Conservation (phyloP, 2,329 filamentous ascomycete species). For the Penicillium aurantiogriseum region DNA sequence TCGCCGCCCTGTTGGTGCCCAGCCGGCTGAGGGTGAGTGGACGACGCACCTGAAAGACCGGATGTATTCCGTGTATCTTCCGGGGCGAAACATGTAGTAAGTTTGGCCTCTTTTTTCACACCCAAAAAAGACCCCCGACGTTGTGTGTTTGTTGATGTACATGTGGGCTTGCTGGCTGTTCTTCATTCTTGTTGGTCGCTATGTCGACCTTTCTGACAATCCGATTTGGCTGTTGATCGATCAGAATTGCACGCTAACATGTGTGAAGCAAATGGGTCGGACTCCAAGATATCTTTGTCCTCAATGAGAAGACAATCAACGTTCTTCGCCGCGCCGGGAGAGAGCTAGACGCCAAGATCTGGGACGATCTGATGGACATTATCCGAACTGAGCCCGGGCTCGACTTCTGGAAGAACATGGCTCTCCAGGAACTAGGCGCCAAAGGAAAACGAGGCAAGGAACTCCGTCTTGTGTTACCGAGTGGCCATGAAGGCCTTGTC, state of each 20-base stretch:
- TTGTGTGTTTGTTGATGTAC: background rate
- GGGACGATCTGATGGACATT: conserved; percentile 5
- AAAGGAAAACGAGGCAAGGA: conserved; percentile 13
- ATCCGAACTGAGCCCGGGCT: background rate
- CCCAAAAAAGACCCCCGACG: background rate
- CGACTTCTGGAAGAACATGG: conserved; percentile 16
- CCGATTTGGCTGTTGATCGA: background rate
- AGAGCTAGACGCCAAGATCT: conserved; percentile 2
- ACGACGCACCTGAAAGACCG: conserved; percentile 3
- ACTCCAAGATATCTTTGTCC: conserved; percentile 6
- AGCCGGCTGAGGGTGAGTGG: conserved; percentile 6
- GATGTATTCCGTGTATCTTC: conserved; percentile 13
- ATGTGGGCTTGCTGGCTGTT: background rate
- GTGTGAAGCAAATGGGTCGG: conserved; percentile 4
- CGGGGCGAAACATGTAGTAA: conserved; percentile 18
- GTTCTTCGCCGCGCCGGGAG: background rate
- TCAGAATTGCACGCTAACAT: background rate
- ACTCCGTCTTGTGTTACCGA: conserved; percentile 3
- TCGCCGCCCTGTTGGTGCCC: conserved; percentile 8
- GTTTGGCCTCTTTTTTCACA: conserved; percentile 1
- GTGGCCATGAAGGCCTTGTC: background rate
- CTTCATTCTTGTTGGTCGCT: background rate
- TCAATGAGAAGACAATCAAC: background rate
- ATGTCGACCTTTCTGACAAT: background rate
- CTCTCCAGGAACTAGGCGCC: background rate